phyloP scores from a whole-genome alignment of 176 grass and related monocot genomes.

The Zoysia pacifica region DNA sequence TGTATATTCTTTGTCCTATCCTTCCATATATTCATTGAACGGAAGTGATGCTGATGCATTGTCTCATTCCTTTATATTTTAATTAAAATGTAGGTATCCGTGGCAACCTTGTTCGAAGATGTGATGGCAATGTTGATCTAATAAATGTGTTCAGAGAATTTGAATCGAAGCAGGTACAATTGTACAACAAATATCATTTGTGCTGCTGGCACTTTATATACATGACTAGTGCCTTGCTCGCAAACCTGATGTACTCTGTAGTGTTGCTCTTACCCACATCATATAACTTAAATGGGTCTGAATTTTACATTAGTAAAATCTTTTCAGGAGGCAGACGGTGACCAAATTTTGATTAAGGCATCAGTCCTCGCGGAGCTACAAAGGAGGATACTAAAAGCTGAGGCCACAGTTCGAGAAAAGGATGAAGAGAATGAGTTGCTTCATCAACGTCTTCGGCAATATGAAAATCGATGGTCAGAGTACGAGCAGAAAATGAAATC shows the following conservation, averaged over 20 bases:
- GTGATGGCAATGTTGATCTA: conserved; percentile 65
- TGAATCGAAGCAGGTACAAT: conserved; percentile 66
- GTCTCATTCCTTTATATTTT: conserved; percentile 21
- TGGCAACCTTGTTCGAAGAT: conserved; percentile 79
- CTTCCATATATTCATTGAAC: conserved; percentile 22
- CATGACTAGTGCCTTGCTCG: conserved; percentile 7
- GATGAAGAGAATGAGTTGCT: conserved; percentile 96
- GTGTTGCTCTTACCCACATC: conserved; percentile 10
- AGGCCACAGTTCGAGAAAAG: conserved; percentile 69
- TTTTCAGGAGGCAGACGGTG: conserved; percentile 69
- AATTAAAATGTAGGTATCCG: conserved; percentile 63
- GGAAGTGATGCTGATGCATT: conserved; percentile 5
- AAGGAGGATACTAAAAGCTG: conserved; percentile 69
- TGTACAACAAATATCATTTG: neutral
- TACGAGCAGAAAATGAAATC: conserved; percentile 97
- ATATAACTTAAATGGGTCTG: neutral
- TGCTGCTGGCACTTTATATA: neutral
- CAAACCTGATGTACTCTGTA: neutral
- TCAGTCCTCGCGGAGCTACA: conserved; percentile 85
- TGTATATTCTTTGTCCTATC: conserved; percentile 14
- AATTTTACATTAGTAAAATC: conserved; percentile 23
- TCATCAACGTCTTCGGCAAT: conserved; percentile 77
- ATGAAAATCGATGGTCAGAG: conserved; percentile 82
- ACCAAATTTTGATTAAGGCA: conserved; percentile 79
- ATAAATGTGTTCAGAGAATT: conserved; percentile 62